phyloP scores from a whole-genome alignment of 202 grass and related monocot genomes.

The Eragrostis tef region DNA sequence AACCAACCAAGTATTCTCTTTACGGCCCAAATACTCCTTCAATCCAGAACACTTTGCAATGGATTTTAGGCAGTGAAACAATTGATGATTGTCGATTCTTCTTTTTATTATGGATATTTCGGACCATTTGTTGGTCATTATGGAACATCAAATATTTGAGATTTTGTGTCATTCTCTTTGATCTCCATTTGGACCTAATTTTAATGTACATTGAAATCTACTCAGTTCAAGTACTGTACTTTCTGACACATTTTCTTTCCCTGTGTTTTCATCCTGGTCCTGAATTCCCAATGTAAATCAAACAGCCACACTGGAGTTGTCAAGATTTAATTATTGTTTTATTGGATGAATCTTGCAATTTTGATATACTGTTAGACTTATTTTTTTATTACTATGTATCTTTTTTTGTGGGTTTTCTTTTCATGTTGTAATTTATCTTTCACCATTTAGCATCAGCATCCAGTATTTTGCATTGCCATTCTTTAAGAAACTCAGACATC shows the following conservation, averaged over 20 bases:
- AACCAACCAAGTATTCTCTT: background rate
- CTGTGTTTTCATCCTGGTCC: slow-evolving; percentile 1
- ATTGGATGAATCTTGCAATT: slow-evolving; percentile 5
- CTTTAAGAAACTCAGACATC: background rate
- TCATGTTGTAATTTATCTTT: slow-evolving; percentile 17
- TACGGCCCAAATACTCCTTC: background rate
- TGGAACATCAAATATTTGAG: background rate
- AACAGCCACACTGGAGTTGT: background rate
- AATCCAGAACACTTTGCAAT: background rate
- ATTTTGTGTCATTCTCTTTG: background rate
- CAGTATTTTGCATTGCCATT: background rate
- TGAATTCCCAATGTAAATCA: background rate
- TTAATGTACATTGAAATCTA: background rate
- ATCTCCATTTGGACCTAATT: background rate
- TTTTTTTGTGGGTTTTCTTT: background rate
- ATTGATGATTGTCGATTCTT: background rate
- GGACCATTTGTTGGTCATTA: background rate
- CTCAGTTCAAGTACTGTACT: background rate
- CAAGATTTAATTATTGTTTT: background rate
- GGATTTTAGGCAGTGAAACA: background rate
- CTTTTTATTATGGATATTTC: background rate
- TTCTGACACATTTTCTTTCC: background rate
- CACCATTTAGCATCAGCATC: background rate
- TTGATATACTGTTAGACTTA: slow-evolving; percentile 1
- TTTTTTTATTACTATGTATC: background rate